Percentiles rank a stretch among this genome's conserved stretches.
Conservation (phyloP, 1,284 basidiomycete species). For the Ceratobasidium theobromae region DNA sequence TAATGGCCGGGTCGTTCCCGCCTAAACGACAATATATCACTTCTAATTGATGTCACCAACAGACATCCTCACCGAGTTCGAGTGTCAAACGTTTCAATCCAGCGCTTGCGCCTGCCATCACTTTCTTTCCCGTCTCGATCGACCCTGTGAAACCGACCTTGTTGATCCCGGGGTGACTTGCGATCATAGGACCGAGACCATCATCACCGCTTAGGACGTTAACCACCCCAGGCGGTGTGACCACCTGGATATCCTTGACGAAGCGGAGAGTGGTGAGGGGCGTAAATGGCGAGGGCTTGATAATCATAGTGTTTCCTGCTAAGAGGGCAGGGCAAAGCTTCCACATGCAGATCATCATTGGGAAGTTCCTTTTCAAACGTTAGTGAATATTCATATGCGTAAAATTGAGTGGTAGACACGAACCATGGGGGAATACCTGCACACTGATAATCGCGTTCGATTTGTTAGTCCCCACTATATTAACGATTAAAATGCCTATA, state of each 20-base stretch:
- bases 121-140: slow-evolving; percentile 51
- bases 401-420: not conserved
- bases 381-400: not conserved
- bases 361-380: slow-evolving; percentile 15
- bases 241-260: slow-evolving; percentile 45
- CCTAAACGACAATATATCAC: slow-evolving; percentile 43
- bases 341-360: slow-evolving; percentile 49
- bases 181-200: slow-evolving; percentile 80
- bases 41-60: not conserved
- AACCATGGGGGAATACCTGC: slow-evolving; percentile 21
- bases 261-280: slow-evolving; percentile 79
- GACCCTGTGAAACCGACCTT: slow-evolving; percentile 57
- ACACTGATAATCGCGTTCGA: no score
- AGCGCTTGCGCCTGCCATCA: slow-evolving; percentile 51
- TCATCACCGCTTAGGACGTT: slow-evolving; percentile 87
- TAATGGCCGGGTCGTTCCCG: slow-evolving; percentile 51
- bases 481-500: not conserved
- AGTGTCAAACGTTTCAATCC: slow-evolving; percentile 71
- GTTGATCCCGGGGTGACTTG: slow-evolving; percentile 76
- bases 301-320: slow-evolving; percentile 81
- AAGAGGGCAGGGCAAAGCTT: slow-evolving; percentile 89
- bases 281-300: slow-evolving; percentile 92
- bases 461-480: no score
- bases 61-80: slow-evolving; percentile 55
- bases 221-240: slow-evolving; percentile 88